Evolutionary conservation across 129 eudicot genomes (phyloP).

Genomic region (Calendula officinalis): DNA sequence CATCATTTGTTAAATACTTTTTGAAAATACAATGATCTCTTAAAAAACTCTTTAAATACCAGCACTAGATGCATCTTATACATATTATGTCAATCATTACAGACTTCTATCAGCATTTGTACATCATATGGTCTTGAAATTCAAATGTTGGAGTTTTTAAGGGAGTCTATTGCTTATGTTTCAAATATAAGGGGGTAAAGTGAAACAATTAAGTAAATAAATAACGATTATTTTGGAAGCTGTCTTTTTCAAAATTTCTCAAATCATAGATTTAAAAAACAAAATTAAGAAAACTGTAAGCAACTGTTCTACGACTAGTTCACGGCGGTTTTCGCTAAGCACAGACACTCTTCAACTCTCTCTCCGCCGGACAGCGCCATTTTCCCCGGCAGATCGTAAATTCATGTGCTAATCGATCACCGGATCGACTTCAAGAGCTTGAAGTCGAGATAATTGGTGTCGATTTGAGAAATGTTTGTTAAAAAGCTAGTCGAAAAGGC

Average conservation of each 20-base stretch:
- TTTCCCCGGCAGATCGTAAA: slow-evolving; percentile 22
- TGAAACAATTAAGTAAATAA: slow-evolving; percentile 17
- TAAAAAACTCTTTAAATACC: too few relatives aligned
- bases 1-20: too few relatives aligned
- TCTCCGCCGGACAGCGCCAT: slow-evolving; percentile 17
- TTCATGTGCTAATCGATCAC: neutral
- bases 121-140: too few relatives aligned
- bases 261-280: slow-evolving; percentile 14
- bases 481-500: slow-evolving; percentile 92
- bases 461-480: slow-evolving; percentile 49
- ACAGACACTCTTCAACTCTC: slow-evolving; percentile 22
- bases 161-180: neutral
- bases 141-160: neutral
- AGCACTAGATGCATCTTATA: too few relatives aligned
- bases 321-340: slow-evolving; percentile 52
- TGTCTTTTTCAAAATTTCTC: slow-evolving; percentile 14
- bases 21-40: too few relatives aligned
- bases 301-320: slow-evolving; percentile 41
- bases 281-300: slow-evolving; percentile 20
- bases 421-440: slow-evolving; percentile 5
- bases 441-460: slow-evolving; percentile 9
- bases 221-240: slow-evolving; percentile 9
- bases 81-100: too few relatives aligned
- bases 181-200: neutral
- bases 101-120: too few relatives aligned